Evolutionary conservation across 1,284 basidiomycete genomes (phyloP).

Genomic region (Ceratobasidium theobromae): DNA sequence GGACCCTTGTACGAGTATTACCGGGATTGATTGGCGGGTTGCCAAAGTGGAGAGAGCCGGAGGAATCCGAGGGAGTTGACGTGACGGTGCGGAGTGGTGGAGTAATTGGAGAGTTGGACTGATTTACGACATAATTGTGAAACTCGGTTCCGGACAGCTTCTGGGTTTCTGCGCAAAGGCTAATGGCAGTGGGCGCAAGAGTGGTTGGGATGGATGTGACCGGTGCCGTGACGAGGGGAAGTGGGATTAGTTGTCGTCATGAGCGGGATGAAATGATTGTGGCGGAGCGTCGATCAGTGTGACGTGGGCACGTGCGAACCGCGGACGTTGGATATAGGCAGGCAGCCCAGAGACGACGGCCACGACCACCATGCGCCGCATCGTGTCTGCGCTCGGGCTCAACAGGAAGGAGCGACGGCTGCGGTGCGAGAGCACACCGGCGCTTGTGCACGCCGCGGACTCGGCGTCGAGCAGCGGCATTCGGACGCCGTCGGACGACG

Average conservation of each 20-base stretch:
- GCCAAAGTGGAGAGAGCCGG: too few species aligned
- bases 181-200: too few species aligned
- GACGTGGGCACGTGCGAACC: not conserved
- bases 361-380: constrained; percentile 16
- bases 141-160: too few species aligned
- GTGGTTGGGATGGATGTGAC: too few species aligned
- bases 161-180: too few species aligned
- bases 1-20: too few species aligned
- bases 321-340: not conserved
- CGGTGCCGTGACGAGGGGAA: too few species aligned
- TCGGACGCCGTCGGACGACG: constrained; percentile 9
- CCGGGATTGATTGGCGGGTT: too few species aligned
- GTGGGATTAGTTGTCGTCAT: not conserved
- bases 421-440: constrained; percentile 24
- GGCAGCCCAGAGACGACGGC: not conserved
- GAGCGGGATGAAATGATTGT: not conserved
- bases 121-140: too few species aligned
- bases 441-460: constrained; percentile 23
- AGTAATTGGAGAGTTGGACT: too few species aligned
- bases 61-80: too few species aligned
- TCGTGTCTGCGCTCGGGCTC: constrained; percentile 12
- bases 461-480: constrained; percentile 19
- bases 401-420: not conserved
- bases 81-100: too few species aligned
- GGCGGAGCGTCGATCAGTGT: not conserved